Evolutionary conservation across 2,329 filamentous ascomycete species (phyloP).

Genomic region (Verticillium dahliae): DNA sequence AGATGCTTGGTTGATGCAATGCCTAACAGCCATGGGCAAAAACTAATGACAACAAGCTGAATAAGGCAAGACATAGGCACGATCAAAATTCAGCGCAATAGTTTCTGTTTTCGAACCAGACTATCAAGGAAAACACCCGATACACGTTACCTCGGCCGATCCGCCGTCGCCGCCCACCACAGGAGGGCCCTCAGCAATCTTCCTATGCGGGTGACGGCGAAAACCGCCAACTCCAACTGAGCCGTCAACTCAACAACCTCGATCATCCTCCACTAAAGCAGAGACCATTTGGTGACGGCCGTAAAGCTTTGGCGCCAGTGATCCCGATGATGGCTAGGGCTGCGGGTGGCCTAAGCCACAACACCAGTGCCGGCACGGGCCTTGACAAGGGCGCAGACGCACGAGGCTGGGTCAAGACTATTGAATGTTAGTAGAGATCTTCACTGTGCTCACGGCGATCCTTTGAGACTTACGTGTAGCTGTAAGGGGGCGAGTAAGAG

Average conservation of each 20-base stretch:
- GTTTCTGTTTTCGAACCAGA: no score
- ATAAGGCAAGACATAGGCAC: no score
- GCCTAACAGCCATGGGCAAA: no score
- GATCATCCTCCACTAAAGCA: background rate
- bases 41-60: no score
- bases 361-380: constrained; percentile 10
- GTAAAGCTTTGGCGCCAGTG: background rate
- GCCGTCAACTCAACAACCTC: background rate
- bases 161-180: background rate
- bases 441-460: background rate
- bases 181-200: background rate
- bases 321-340: background rate
- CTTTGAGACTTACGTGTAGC: constrained; percentile 22
- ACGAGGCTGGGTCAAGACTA: constrained; percentile 16
- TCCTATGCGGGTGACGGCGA: background rate
- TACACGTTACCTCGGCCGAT: background rate
- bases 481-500: constrained; percentile 25
- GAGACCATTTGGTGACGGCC: background rate
- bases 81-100: no score
- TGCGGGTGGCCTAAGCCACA: background rate
- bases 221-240: background rate
- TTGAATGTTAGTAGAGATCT: background rate
- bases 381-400: constrained; percentile 13
- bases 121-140: no score
- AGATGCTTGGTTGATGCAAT: no score